Evolutionary conservation across 345 rosid genomes (phyloP).

Genomic region (Moringa oleifera): DNA sequence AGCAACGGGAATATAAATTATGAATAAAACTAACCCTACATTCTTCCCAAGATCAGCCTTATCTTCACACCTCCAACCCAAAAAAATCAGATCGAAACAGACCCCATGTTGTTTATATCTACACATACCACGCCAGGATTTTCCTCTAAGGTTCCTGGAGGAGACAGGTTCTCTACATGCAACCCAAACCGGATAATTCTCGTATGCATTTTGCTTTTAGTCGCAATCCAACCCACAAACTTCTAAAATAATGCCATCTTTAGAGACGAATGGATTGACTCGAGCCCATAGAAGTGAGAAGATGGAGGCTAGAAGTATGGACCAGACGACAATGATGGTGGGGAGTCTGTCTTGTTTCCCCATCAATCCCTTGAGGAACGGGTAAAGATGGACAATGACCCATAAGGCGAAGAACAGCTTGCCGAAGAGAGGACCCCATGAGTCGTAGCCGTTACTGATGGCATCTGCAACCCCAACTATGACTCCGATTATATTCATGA

Average conservation of each 20-base stretch:
- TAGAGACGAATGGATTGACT: constrained; percentile 45
- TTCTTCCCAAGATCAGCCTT: too few species aligned
- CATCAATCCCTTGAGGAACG: constrained; percentile 56
- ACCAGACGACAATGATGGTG: constrained; percentile 58
- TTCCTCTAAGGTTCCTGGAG: too few species aligned
- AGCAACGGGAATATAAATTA: too few species aligned
- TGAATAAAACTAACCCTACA: too few species aligned
- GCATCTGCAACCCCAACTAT: constrained; percentile 57
- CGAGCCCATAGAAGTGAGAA: constrained; percentile 62
- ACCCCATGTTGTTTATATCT: too few species aligned
- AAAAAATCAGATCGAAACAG: too few species aligned
- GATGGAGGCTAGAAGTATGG: constrained; percentile 57
- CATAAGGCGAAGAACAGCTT: constrained; percentile 52
- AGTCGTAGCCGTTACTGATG: constrained; percentile 56
- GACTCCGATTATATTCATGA: constrained; percentile 54
- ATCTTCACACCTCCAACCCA: too few species aligned
- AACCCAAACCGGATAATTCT: constrained; percentile 1
- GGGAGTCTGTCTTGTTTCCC: constrained; percentile 61
- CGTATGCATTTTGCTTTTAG: constrained; percentile 6
- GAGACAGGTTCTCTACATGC: constrained; percentile 7
- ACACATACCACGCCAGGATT: too few species aligned
- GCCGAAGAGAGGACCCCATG: constrained; percentile 71
- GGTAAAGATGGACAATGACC: constrained; percentile 63
- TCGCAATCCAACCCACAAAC: constrained; percentile 51
- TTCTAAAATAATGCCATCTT: constrained; percentile 43